phyloP scores from a whole-genome alignment of 1,284 basidiomycete genomes.

The Apiotrichum gracile region DNA sequence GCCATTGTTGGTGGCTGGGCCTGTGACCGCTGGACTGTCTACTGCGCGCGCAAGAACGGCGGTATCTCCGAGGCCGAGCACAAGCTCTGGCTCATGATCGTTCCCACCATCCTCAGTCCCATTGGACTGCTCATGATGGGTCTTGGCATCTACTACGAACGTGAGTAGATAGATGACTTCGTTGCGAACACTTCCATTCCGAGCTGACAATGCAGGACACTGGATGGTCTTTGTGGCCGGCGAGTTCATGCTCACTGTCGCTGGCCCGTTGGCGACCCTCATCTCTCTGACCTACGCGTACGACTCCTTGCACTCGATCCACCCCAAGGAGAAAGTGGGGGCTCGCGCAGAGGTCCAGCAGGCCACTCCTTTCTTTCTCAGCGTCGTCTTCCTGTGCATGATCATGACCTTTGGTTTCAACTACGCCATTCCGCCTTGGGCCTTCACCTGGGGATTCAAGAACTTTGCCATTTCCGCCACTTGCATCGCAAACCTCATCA shows the following conservation, averaged over 20 bases:
- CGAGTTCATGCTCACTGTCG: conserved; percentile 17
- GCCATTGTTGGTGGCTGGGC: conserved; percentile 11
- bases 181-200: not conserved
- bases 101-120: conserved; percentile 12
- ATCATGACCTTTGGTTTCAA: conserved; percentile 3
- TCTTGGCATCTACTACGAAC: conserved; percentile 17
- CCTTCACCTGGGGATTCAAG: conserved; percentile 12
- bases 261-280: conserved; percentile 19
- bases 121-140: conserved; percentile 24
- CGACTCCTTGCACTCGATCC: conserved; percentile 12
- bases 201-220: conserved; percentile 6
- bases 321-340: conserved; percentile 5
- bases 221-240: conserved; percentile 27
- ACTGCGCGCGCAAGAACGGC: conserved; percentile 8
- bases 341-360: conserved; percentile 5
- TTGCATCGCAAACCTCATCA: conserved; percentile 2
- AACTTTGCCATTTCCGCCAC: conserved; percentile 17
- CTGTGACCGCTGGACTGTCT: conserved; percentile 10
- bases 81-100: conserved; percentile 15
- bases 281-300: conserved; percentile 18
- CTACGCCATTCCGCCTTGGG: conserved; percentile 21
- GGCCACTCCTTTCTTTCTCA: conserved; percentile 11
- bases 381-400: conserved; percentile 15
- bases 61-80: conserved; percentile 23
- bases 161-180: conserved; percentile 15